phyloP scores from a whole-genome alignment of 257 asterid genomes.

The Gentiana macrophylla region DNA sequence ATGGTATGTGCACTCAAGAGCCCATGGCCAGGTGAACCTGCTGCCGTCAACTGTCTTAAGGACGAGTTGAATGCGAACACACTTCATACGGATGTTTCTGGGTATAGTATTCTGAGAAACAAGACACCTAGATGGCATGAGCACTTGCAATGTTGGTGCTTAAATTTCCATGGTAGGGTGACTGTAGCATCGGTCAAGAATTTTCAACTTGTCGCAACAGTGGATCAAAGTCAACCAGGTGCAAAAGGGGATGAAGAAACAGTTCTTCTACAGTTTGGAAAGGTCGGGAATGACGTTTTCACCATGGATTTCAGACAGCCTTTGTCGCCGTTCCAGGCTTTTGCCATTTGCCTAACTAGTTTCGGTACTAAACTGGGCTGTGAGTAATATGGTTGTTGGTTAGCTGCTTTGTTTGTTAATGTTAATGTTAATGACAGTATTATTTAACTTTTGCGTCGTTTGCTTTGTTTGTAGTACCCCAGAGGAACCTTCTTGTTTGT shows the following conservation, averaged over 20 bases:
- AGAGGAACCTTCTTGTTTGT: too few species aligned
- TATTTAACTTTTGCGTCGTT: too few species aligned
- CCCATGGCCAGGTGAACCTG: slow-evolving; percentile 22
- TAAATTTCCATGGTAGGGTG: slow-evolving; percentile 93
- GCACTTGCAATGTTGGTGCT: slow-evolving; percentile 92
- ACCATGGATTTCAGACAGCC: slow-evolving; percentile 90
- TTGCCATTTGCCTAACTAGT: slow-evolving; percentile 85
- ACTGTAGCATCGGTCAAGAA: slow-evolving; percentile 93
- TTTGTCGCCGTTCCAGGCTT: slow-evolving; percentile 88
- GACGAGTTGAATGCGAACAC: slow-evolving; percentile 22
- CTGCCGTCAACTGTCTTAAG: slow-evolving; percentile 13
- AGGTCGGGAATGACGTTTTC: slow-evolving; percentile 70
- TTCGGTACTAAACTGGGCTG: slow-evolving; percentile 94
- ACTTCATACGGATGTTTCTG: slow-evolving; percentile 7
- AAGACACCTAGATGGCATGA: slow-evolving; percentile 96
- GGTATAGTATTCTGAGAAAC: slow-evolving; percentile 50
- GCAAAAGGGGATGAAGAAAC: slow-evolving; percentile 77
- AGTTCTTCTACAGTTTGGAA: slow-evolving; percentile 86
- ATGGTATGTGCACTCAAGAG: slow-evolving; percentile 61
- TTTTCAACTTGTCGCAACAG: slow-evolving; percentile 66
- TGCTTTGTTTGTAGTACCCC: too few species aligned
- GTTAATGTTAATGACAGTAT: too few species aligned
- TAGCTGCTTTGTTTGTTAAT: too few species aligned
- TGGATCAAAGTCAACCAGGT: slow-evolving; percentile 73
- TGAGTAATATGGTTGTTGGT: slow-evolving; percentile 20